Evolutionary conservation across 352 stramenopile species (phyloP).

Genomic region (Phytophthora boehmeriae): DNA sequence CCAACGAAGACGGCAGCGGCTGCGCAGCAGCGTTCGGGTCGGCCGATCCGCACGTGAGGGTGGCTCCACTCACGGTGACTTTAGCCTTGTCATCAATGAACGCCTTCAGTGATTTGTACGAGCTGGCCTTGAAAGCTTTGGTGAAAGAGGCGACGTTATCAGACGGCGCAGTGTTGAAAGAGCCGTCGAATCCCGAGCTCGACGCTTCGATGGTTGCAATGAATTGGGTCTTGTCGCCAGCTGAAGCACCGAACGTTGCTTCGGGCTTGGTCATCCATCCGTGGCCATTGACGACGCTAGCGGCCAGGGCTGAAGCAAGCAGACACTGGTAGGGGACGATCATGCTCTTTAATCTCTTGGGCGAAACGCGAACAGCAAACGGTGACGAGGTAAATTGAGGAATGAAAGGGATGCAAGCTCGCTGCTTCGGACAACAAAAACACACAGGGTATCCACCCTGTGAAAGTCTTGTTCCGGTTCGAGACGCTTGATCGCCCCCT

Average conservation of each 20-base stretch:
- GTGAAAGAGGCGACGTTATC: conserved; percentile 8
- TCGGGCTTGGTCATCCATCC: conserved; percentile 7
- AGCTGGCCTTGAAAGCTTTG: conserved; percentile 6
- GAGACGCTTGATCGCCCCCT: no score
- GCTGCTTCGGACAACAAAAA: conserved; percentile 1
- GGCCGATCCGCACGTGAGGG: conserved; percentile 11
- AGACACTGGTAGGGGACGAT: conserved; percentile 1
- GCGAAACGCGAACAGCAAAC: conserved; percentile 4
- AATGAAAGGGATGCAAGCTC: background rate
- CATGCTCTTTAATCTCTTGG: background rate
- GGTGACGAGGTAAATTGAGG: background rate
- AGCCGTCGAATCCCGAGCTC: conserved; percentile 1
- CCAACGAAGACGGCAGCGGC: conserved; percentile 13
- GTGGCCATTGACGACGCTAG: conserved; percentile 6
- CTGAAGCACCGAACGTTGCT: background rate
- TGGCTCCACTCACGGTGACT: background rate
- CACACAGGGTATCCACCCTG: background rate
- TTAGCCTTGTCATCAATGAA: conserved; percentile 6
- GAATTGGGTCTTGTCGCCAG: conserved; percentile 7
- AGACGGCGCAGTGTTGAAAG: conserved; percentile 3
- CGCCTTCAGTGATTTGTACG: conserved; percentile 8
- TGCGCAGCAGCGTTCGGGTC: conserved; percentile 15
- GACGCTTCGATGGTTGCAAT: conserved; percentile 11
- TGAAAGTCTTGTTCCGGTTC: no score
- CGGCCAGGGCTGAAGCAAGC: background rate